These are phyloP conservation scores for Saitoella complicata DNA, from an alignment of 805 yeast genomes.

Conservation along the genomic window DNA sequence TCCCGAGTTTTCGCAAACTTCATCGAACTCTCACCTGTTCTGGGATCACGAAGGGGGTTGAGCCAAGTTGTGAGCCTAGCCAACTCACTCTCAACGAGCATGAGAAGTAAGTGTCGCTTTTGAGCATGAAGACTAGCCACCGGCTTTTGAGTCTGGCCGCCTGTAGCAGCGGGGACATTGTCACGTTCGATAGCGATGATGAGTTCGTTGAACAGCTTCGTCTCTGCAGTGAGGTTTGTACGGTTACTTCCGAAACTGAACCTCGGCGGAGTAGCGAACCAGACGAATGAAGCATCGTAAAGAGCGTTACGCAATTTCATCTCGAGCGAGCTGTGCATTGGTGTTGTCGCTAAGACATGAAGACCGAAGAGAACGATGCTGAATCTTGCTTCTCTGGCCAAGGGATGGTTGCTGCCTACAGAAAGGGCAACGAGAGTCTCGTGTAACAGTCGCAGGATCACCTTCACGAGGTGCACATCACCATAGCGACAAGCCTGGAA, in stretches of 20 bases:
- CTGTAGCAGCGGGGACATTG: no score
- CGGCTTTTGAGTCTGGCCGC: no score
- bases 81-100: conserved; percentile 64
- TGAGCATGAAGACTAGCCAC: no score
- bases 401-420: conserved; percentile 66
- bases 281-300: no score
- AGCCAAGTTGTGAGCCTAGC: conserved; percentile 63
- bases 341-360: conserved; percentile 30
- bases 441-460: conserved; percentile 43
- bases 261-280: no score
- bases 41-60: conserved; percentile 31
- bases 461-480: conserved; percentile 49
- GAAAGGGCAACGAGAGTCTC: conserved; percentile 34
- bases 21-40: neutral
- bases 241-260: no score
- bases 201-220: no score
- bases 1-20: no score
- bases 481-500: conserved; percentile 66
- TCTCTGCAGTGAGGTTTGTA: no score
- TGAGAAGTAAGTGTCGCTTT: conserved; percentile 39
- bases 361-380: conserved; percentile 56
- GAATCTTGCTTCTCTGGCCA: conserved; percentile 57
- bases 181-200: no score
- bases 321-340: no score
- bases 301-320: no score